Percentiles rank a stretch among this genome's conserved stretches.
Conservation (phyloP, 805 yeast genomes). For the Metschnikowia corniflorae region DNA sequence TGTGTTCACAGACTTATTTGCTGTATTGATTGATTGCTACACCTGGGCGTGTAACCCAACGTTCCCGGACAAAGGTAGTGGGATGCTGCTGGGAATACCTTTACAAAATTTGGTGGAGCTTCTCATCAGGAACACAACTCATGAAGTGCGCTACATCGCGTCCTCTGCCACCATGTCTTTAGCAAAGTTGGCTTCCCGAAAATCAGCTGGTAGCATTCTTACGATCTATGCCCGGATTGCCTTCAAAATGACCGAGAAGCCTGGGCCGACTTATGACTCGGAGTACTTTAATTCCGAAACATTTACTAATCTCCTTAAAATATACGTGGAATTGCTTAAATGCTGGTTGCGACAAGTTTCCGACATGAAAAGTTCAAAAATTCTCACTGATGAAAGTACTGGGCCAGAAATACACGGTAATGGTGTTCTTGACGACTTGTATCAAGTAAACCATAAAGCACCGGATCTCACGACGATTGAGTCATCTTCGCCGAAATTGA, state of each 20-base stretch:
- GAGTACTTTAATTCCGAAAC: slow-evolving; percentile 59
- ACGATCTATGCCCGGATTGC: slow-evolving; percentile 77
- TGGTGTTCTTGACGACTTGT: slow-evolving; percentile 39
- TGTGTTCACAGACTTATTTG: slow-evolving; percentile 57
- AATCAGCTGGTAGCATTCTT: slow-evolving; percentile 66
- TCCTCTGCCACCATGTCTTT: slow-evolving; percentile 62
- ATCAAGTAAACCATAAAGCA: slow-evolving; percentile 43
- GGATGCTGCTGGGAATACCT: slow-evolving; percentile 43
- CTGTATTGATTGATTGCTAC: slow-evolving; percentile 63
- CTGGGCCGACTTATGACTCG: slow-evolving; percentile 50
- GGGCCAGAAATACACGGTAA: slow-evolving; percentile 35
- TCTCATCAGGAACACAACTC: slow-evolving; percentile 72
- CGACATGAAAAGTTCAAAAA: slow-evolving; percentile 26
- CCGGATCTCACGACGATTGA: slow-evolving; percentile 29
- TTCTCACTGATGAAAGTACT: slow-evolving; percentile 2
- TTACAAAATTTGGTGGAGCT: slow-evolving; percentile 70
- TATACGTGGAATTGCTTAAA: slow-evolving; percentile 75
- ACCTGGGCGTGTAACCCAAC: slow-evolving; percentile 56
- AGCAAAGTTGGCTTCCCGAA: slow-evolving; percentile 60
- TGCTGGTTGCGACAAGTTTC: slow-evolving; percentile 75
- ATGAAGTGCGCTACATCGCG: slow-evolving; percentile 59
- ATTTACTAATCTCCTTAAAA: slow-evolving; percentile 54
- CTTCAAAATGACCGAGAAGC: slow-evolving; percentile 73
- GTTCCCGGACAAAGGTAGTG: slow-evolving; percentile 37
- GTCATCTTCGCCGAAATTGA: slow-evolving; percentile 16